Evolutionary conservation across 495 filamentous ascomycete genomes (phyloP).

Genomic region (Hypoxylon lienhwacheense): DNA sequence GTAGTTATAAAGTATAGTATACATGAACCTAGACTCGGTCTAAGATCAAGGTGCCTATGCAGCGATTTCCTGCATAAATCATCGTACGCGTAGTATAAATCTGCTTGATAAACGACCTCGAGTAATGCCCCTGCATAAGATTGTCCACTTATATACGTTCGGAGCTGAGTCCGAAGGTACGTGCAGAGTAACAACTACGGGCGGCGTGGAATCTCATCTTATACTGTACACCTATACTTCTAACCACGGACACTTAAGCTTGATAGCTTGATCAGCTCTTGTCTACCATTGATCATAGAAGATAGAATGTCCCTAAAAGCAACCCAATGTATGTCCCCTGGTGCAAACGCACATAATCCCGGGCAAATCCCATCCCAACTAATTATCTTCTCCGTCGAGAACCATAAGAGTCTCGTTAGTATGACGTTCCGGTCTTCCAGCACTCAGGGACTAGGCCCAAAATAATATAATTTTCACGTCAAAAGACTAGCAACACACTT

Average conservation of each 20-base stretch:
- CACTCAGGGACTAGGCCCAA: constrained; percentile 12
- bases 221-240: constrained; percentile 6
- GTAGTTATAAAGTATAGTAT: not conserved
- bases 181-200: constrained; percentile 2
- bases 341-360: constrained; percentile 12
- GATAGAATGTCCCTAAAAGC: not conserved
- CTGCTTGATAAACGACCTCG: constrained; percentile 14
- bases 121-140: constrained; percentile 1
- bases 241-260: not conserved
- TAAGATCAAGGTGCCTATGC: not conserved
- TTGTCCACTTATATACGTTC: constrained; percentile 1
- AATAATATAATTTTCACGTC: constrained; percentile 10
- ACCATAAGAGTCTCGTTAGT: not conserved
- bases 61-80: constrained; percentile 7
- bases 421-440: constrained; percentile 8
- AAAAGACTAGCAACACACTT: not conserved
- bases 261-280: not conserved
- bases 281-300: not conserved
- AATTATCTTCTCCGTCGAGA: not conserved
- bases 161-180: constrained; percentile 14
- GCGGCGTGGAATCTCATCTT: not conserved
- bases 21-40: not conserved
- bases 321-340: not conserved
- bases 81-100: constrained; percentile 7
- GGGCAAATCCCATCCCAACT: constrained; percentile 7